Conservation (phyloP, 495 filamentous ascomycete species). For the Tuber microsphaerosporum region DNA sequence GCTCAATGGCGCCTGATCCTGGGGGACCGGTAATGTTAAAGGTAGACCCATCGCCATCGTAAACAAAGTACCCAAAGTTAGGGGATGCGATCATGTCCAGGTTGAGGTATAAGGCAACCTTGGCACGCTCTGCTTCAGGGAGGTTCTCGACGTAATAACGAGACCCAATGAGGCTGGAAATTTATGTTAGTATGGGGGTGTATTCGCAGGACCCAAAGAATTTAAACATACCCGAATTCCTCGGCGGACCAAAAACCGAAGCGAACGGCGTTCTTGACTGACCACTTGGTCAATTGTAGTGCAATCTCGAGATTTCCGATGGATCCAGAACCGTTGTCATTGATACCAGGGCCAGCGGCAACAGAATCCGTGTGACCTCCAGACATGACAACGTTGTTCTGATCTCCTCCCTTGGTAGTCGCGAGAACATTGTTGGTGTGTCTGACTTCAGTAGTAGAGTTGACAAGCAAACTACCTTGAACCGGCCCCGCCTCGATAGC, state of each 20-base stretch:
- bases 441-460: slow-evolving; percentile 47
- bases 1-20: slow-evolving; percentile 58
- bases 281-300: slow-evolving; percentile 52
- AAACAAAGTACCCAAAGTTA: slow-evolving; percentile 61
- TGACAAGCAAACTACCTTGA: slow-evolving; percentile 37
- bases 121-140: slow-evolving; percentile 47
- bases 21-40: slow-evolving; percentile 58
- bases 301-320: slow-evolving; percentile 60
- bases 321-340: slow-evolving; percentile 61
- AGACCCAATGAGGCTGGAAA: slow-evolving; percentile 54
- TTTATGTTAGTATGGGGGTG: slow-evolving; percentile 23
- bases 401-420: slow-evolving; percentile 58
- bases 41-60: slow-evolving; percentile 61
- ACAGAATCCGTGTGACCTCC: slow-evolving; percentile 68
- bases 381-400: slow-evolving; percentile 56
- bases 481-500: slow-evolving; percentile 42
- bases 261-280: slow-evolving; percentile 59
- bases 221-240: slow-evolving; percentile 24
- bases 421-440: slow-evolving; percentile 63
- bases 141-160: slow-evolving; percentile 53
- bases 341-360: slow-evolving; percentile 56
- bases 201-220: neutral
- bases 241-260: slow-evolving; percentile 67
- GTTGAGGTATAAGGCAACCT: slow-evolving; percentile 64
- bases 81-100: slow-evolving; percentile 74